phyloP scores from a whole-genome alignment of 1,139 yeast species.

The Saccharomyces hybrid region DNA sequence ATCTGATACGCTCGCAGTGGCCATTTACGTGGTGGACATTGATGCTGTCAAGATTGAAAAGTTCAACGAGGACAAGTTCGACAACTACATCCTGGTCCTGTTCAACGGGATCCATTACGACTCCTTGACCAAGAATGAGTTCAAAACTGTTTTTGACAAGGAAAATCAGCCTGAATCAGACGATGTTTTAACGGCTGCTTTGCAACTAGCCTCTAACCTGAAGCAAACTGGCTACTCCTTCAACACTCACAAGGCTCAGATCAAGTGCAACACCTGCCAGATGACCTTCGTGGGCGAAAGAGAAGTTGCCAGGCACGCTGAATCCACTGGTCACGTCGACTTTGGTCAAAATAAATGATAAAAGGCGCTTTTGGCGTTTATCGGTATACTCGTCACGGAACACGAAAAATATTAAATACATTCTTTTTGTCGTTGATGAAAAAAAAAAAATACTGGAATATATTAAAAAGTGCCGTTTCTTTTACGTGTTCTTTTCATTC shows the following conservation, averaged over 20 bases:
- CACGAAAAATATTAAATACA: slow-evolving; percentile 4
- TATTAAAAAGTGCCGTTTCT: background rate
- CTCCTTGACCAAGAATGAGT: slow-evolving; percentile 34
- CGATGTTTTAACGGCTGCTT: slow-evolving; percentile 36
- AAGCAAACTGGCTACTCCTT: slow-evolving; percentile 55
- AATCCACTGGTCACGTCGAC: slow-evolving; percentile 50
- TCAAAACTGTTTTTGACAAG: slow-evolving; percentile 35
- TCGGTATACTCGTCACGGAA: background rate
- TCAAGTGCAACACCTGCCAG: slow-evolving; percentile 55
- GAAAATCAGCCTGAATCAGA: slow-evolving; percentile 27
- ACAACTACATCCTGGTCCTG: slow-evolving; percentile 45
- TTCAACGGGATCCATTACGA: slow-evolving; percentile 78
- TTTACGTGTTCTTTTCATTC: slow-evolving; percentile 1
- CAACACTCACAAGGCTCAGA: slow-evolving; percentile 54
- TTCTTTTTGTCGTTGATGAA: slow-evolving; percentile 4
- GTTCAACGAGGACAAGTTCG: slow-evolving; percentile 41
- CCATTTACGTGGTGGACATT: slow-evolving; percentile 59
- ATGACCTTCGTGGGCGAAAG: slow-evolving; percentile 52
- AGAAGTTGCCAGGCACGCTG: slow-evolving; percentile 63
- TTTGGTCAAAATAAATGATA: slow-evolving; percentile 45
- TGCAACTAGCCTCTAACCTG: slow-evolving; percentile 39
- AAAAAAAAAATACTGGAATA: slow-evolving; percentile 1
- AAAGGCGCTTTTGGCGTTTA: background rate
- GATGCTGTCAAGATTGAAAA: slow-evolving; percentile 54
- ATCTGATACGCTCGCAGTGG: slow-evolving; percentile 45